These are phyloP conservation scores for Hymenoscyphus scutula DNA, from an alignment of 2,329 filamentous ascomycete species.

Conservation along the genomic window DNA sequence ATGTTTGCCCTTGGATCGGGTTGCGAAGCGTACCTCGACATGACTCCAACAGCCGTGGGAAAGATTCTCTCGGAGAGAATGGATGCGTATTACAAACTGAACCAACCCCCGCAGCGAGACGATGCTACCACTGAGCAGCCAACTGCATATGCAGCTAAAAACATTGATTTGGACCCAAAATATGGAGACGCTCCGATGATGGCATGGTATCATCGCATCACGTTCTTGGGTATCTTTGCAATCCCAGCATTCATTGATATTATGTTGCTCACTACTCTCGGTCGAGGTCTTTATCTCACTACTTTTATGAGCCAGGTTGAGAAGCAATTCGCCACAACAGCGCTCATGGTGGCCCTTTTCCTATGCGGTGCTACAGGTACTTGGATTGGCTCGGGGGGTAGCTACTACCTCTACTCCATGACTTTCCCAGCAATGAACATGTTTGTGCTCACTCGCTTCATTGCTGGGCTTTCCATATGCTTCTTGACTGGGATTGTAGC, in stretches of 20 bases:
- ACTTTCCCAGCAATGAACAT: conserved; percentile 47
- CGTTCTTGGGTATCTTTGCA: conserved; percentile 58
- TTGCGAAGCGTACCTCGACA: conserved; percentile 61
- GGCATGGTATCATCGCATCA: conserved; percentile 38
- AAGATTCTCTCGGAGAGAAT: conserved; percentile 36
- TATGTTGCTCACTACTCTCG: conserved; percentile 54
- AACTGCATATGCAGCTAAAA: conserved; percentile 47
- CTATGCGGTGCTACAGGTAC: conserved; percentile 60
- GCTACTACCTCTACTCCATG: conserved; percentile 58
- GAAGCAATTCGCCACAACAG: conserved; percentile 51
- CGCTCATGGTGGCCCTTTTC: conserved; percentile 56
- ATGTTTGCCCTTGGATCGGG: conserved; percentile 62
- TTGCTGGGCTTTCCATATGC: conserved; percentile 46
- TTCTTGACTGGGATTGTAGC: conserved; percentile 42
- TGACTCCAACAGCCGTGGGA: conserved; percentile 49
- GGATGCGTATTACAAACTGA: conserved; percentile 44
- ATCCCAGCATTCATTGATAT: conserved; percentile 62
- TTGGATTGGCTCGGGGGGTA: conserved; percentile 61
- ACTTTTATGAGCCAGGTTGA: conserved; percentile 51
- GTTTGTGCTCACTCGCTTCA: conserved; percentile 44
- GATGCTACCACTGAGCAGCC: conserved; percentile 44
- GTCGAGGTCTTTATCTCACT: conserved; percentile 60
- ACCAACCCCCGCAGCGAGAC: conserved; percentile 49
- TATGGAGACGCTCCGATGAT: conserved; percentile 42
- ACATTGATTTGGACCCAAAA: conserved; percentile 50